A percentile compares a stretch with the other conserved stretches of the same genome.
Evolutionary conservation across 495 filamentous ascomycete species (phyloP).

Genomic region (Hypoxylon fuscum): DNA sequence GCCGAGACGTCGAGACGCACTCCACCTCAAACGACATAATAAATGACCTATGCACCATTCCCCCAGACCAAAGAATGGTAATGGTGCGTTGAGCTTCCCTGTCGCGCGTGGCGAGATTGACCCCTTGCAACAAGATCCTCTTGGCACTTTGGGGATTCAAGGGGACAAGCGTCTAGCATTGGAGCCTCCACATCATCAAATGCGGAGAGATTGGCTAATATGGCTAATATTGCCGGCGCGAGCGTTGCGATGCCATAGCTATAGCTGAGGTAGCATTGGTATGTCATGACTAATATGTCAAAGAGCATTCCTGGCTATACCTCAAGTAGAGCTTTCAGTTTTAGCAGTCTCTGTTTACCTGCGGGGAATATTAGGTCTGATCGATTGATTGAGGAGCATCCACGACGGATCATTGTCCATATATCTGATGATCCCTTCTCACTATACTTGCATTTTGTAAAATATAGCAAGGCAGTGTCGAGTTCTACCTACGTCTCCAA

Average conservation of each 20-base stretch:
- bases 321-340: too few species aligned
- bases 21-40: conserved; percentile 20
- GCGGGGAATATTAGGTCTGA: background rate
- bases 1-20: conserved; percentile 16
- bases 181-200: conserved; percentile 29
- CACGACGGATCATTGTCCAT: background rate
- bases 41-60: conserved; percentile 1
- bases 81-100: conserved; percentile 26
- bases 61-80: background rate
- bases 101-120: conserved; percentile 20
- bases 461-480: too few species aligned
- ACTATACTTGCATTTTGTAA: background rate
- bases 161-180: conserved; percentile 1
- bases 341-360: too few species aligned
- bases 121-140: conserved; percentile 29
- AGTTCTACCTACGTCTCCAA: too few species aligned
- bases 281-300: conserved; percentile 10
- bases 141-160: conserved; percentile 40
- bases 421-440: background rate
- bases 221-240: conserved; percentile 34
- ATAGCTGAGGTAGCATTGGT: conserved; percentile 17
- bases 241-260: background rate
- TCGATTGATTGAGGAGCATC: background rate
- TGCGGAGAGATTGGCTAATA: conserved; percentile 40
- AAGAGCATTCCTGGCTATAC: conserved; percentile 1